Percentiles rank a stretch among this genome's conserved stretches.
phyloP scores from a whole-genome alignment of 257 asterid species.

The Mentha longifolia region DNA sequence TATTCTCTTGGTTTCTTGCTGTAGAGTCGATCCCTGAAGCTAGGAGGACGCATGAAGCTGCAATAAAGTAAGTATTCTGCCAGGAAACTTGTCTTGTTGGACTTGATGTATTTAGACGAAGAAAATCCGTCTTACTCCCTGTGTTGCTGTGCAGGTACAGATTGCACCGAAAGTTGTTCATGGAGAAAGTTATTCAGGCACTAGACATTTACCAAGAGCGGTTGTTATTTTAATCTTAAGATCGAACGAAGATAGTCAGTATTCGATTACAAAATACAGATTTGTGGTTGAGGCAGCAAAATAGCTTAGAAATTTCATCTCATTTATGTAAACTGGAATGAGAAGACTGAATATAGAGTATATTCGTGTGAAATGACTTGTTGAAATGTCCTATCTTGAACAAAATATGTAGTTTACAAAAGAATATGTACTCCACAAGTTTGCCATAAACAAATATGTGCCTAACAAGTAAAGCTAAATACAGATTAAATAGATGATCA shows the following conservation, averaged over 20 bases:
- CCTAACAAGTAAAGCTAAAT: background rate
- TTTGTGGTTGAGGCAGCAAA: background rate
- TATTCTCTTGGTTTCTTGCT: conserved; percentile 28
- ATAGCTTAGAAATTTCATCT: conserved; percentile 7
- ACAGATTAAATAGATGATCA: conserved; percentile 32
- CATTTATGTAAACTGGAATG: conserved; percentile 13
- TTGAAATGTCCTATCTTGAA: background rate
- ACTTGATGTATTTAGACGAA: background rate
- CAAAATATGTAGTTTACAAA: no score
- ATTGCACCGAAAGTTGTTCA: conserved; percentile 72
- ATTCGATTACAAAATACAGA: background rate
- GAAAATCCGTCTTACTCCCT: conserved; percentile 20
- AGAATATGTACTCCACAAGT: conserved; percentile 37
- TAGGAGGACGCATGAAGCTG: conserved; percentile 81
- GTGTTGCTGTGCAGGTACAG: conserved; percentile 69
- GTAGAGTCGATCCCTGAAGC: conserved; percentile 83
- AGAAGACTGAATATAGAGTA: conserved; percentile 3
- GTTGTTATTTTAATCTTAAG: conserved; percentile 58
- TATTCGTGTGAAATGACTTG: background rate
- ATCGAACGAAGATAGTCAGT: conserved; percentile 18
- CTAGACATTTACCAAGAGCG: conserved; percentile 77
- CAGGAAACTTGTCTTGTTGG: background rate
- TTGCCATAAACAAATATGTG: background rate
- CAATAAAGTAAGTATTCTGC: conserved; percentile 65
- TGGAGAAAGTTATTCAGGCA: conserved; percentile 83